Evolutionary conservation across 495 filamentous ascomycete genomes (phyloP).

Genomic region (Aspergillus haitiensis): DNA sequence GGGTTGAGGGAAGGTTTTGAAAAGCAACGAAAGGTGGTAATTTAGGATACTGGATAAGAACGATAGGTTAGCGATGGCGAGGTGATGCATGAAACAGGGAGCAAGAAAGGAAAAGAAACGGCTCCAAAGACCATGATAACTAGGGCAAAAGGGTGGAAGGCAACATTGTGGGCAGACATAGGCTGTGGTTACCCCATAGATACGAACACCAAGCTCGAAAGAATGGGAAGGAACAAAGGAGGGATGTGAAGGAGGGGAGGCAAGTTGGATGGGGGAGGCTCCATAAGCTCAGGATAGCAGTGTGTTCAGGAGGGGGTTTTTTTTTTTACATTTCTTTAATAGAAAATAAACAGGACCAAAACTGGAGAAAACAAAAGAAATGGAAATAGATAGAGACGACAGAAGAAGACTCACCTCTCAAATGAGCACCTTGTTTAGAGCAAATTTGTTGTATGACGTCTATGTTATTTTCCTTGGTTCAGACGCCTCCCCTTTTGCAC

Average conservation of each 20-base stretch:
- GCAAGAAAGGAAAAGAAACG: conserved; percentile 17
- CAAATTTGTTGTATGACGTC: conserved; percentile 9
- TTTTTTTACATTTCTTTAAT: too few species aligned
- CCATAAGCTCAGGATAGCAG: neutral
- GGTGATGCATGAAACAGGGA: conserved; percentile 17
- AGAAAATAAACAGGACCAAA: neutral
- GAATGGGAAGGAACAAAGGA: conserved; percentile 26
- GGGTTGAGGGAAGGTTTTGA: conserved; percentile 32
- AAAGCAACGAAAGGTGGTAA: conserved; percentile 25
- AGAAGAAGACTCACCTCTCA: conserved; percentile 14
- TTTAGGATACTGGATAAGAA: conserved; percentile 34
- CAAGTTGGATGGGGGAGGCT: conserved; percentile 19
- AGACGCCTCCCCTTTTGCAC: conserved; percentile 18
- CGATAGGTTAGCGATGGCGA: conserved; percentile 33
- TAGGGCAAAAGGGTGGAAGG: conserved; percentile 25
- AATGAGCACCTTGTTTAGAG: conserved; percentile 9
- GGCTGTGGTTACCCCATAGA: conserved; percentile 23
- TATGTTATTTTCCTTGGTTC: conserved; percentile 9
- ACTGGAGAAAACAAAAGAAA: conserved; percentile 1
- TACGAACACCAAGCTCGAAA: conserved; percentile 31
- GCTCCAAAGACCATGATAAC: conserved; percentile 37
- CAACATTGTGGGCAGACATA: conserved; percentile 21
- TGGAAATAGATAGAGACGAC: neutral
- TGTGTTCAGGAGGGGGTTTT: too few species aligned
- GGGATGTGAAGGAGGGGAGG: conserved; percentile 11